Base-by-base conservation (phyloP, 106 monocot genomes). In the Dendrobium catenatum region DNA sequence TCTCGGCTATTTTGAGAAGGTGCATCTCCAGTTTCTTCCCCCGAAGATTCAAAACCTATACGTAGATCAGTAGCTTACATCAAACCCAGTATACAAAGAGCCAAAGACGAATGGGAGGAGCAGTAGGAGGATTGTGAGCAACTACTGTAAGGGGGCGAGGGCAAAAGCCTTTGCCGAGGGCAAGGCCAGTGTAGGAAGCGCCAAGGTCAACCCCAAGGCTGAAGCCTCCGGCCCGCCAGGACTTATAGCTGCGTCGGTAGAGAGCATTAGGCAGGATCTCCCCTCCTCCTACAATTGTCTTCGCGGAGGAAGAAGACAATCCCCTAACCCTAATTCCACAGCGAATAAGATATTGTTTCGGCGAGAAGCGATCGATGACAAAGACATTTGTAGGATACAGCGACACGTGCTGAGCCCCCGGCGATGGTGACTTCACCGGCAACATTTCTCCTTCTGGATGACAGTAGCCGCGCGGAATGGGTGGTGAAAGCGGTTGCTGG, bases 151-250 rank as follows among this genome's bases (percentile, higher is more conserved):
- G 88, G 42, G 93, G 89, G 5, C 89, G 92, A 44, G 92, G 88
- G 56, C 79, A 79, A 85, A 89, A 89, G 49, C 94, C 89, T 76
- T 88, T 94, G 79, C 97, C 94, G 68, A 97, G 82, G 73, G 96
- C 94, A 43, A 96, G 81, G 48, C 96, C 96, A 58, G 96, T 94
- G 58, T 88, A 81, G 59, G 86, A 75, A 72, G 68, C 83, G 42
- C 97, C 97, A 75, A 97, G 85, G 58, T 97, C 97, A 75, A 97
- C 81, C 73, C 94, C 96, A 82, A 94, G 89, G 82, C 92, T 94
- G 89, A 94, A 97, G 6, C 92, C 92, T 9, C 85, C 82, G 68
- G 80, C 81, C 22, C 75, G 58, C 88, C 92, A 90, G 19, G 27
- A 79, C 5, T 86, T 86, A 24, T 89, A 54, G 59, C 4, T 58